Conservation (phyloP, 495 filamentous ascomycete genomes). For the Hypoxylon fragiforme region DNA sequence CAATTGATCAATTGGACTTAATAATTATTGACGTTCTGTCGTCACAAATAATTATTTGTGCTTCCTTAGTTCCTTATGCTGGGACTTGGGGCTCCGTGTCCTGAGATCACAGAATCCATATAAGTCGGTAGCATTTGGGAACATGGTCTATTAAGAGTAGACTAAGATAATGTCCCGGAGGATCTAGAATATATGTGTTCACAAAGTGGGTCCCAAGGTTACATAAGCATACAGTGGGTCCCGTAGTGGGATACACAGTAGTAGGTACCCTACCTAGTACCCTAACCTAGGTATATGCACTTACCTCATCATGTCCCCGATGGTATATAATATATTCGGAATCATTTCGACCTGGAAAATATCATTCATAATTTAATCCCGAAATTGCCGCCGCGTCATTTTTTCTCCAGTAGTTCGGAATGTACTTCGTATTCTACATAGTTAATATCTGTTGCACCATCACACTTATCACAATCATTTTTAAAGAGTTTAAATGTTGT, state of each 20-base stretch:
- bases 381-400: conserved; percentile 15
- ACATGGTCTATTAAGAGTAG: background rate
- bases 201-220: too few species aligned
- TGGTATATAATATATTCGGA: background rate
- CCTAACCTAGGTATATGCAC: too few species aligned
- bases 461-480: background rate
- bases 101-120: too few species aligned
- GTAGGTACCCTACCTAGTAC: too few species aligned
- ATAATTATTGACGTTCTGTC: background rate
- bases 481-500: conserved; percentile 2
- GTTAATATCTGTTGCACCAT: background rate
- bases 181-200: too few species aligned
- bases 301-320: background rate
- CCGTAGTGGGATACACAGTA: too few species aligned
- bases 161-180: too few species aligned
- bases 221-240: too few species aligned
- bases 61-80: background rate
- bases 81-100: too few species aligned
- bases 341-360: background rate
- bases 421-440: conserved; percentile 28
- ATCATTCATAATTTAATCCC: background rate
- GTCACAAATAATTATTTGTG: background rate
- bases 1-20: background rate
- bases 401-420: conserved; percentile 11
- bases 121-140: background rate